Percentiles rank a stretch among this genome's conserved stretches.
These are phyloP conservation scores for Babesia divergens DNA, from an alignment of 169 alveolate species.

Conservation along the genomic window DNA sequence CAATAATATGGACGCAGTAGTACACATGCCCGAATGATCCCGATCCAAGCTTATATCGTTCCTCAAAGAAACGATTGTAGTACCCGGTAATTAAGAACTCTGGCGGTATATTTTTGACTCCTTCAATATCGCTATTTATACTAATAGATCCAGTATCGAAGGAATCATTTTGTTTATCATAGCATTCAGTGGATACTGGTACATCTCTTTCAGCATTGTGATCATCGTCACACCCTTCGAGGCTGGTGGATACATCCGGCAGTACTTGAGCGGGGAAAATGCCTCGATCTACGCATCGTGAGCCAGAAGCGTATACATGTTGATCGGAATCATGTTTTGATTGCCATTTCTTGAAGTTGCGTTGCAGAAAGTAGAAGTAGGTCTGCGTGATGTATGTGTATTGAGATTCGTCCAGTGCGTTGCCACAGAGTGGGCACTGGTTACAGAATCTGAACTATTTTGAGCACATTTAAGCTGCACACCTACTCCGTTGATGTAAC, in stretches of 20 bases:
- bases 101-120: conserved; percentile 64
- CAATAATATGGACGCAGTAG: conserved; percentile 75
- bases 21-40: conserved; percentile 81
- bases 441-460: background rate
- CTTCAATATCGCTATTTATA: background rate
- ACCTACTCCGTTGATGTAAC: conserved; percentile 6
- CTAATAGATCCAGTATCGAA: background rate
- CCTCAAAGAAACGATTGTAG: conserved; percentile 74
- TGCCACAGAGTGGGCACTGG: conserved; percentile 60
- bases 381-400: conserved; percentile 60
- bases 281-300: background rate
- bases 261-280: background rate
- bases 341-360: conserved; percentile 30
- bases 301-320: background rate
- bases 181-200: background rate
- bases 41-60: conserved; percentile 72
- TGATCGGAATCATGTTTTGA: background rate
- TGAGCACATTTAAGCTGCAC: background rate
- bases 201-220: background rate
- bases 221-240: background rate
- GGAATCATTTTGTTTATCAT: background rate
- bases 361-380: conserved; percentile 57
- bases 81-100: conserved; percentile 79
- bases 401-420: conserved; percentile 23
- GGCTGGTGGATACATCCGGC: conserved; percentile 7